Percentiles rank a stretch among this genome's conserved stretches.
phyloP scores from a whole-genome alignment of 345 rosid species.

The Moricandia arvensis region DNA sequence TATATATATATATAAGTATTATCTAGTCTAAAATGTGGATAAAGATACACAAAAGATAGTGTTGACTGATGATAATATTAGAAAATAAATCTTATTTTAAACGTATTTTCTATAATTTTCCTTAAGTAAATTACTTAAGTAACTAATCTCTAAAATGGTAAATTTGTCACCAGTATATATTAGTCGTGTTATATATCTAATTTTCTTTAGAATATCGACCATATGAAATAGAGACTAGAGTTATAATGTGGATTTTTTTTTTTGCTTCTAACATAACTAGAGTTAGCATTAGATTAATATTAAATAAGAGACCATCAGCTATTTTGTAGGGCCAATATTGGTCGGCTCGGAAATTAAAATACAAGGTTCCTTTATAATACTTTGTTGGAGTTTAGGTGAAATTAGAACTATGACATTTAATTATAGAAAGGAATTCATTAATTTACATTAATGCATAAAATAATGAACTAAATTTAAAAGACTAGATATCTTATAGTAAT shows the following conservation, averaged over 20 bases:
- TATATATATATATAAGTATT: no score
- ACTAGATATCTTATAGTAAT: constrained; percentile 40
- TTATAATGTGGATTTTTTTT: neutral
- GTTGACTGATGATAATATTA: neutral
- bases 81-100: neutral
- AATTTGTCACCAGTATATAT: neutral
- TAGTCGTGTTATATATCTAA: neutral
- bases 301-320: neutral
- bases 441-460: neutral
- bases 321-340: constrained; percentile 23
- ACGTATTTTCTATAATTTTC: neutral
- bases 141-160: neutral
- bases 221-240: neutral
- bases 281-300: constrained; percentile 5
- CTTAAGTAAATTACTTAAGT: neutral
- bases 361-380: constrained; percentile 1
- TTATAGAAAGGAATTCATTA: constrained; percentile 19
- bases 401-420: constrained; percentile 8
- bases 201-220: neutral
- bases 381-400: constrained; percentile 30
- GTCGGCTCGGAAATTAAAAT: neutral
- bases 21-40: no score
- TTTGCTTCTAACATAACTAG: neutral
- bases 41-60: neutral
- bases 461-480: constrained; percentile 2